Base-by-base conservation (phyloP, 306 rosid species). In the Glycyrrhiza uralensis region DNA sequence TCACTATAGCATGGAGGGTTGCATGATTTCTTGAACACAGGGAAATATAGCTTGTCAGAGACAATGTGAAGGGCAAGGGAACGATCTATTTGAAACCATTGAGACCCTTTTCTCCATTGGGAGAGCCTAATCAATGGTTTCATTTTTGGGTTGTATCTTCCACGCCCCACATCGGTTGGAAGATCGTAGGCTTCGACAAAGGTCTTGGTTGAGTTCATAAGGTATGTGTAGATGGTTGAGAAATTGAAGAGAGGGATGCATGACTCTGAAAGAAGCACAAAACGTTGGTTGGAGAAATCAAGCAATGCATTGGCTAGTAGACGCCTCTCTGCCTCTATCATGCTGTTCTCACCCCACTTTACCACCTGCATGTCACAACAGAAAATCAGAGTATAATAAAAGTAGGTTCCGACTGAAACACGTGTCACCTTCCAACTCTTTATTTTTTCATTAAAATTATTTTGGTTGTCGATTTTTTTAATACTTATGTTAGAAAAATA, bases 51-150 rank as follows among this genome's bases (percentile, higher is more conserved):
- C 0, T 1, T 28, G 69, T 91, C 96, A 0, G 96, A 84, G 22
- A 91, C 78, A 2, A 91, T 47, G 38, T 76, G 82, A 1, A 74
- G 2, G 23, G 96, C 96, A 0, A 89, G 64, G 6, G 7, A 23
- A 0, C 98, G 86, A 78, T 91, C 90, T 22, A 91, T 72, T 72
- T 82, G 89, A 62, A 94, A 94, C 98, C 98, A 94, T n/a, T 91
- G 97, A 1, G 96, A 91, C 2, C 99, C 97, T 62, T 94, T 94
- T 3, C 96, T 74, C 99, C 99, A 94, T 15, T 91, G 95, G 0
- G 28, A 4, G 2, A 89, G 75, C 1, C 1, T 73, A 11, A 94
- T 67, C 0, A 4, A 42, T 0, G 97, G 97, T 18, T 15, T 62
- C 99, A 94, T 91, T 30, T 24, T 63, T 1, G 32, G 2, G 2